phyloP scores from a whole-genome alignment of 306 rosid genomes.

The Cyclanthera cordifolia region DNA sequence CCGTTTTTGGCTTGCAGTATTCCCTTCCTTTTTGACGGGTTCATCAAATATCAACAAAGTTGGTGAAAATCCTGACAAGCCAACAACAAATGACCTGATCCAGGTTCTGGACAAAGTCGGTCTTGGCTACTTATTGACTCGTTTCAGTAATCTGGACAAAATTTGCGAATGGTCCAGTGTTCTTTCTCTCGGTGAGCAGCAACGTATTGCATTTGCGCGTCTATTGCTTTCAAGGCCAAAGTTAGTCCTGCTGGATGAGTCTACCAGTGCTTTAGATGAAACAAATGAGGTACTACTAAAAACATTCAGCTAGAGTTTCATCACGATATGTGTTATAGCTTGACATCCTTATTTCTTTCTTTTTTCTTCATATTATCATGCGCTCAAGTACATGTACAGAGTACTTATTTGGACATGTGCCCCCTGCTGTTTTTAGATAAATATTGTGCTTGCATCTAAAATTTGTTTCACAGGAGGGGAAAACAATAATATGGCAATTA shows the following conservation, averaged over 20 bases:
- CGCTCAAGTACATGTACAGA: background rate
- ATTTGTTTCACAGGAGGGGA: background rate
- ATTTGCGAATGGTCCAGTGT: conserved; percentile 92
- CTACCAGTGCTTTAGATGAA: conserved; percentile 93
- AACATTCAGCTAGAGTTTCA: background rate
- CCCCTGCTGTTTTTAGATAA: background rate
- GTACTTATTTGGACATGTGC: background rate
- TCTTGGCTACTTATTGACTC: conserved; percentile 62
- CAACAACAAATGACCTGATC: conserved; percentile 59
- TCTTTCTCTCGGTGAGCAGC: conserved; percentile 95
- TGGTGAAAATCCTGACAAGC: conserved; percentile 34
- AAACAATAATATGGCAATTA: too few species aligned
- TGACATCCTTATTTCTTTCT: background rate
- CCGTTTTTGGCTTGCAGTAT: conserved; percentile 32
- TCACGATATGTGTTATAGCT: background rate
- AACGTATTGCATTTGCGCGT: conserved; percentile 93
- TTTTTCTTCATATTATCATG: too few species aligned
- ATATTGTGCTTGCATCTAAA: background rate
- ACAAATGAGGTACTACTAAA: conserved; percentile 64
- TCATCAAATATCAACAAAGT: conserved; percentile 23
- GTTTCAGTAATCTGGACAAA: conserved; percentile 58
- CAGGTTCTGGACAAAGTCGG: conserved; percentile 70
- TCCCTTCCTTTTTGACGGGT: conserved; percentile 60
- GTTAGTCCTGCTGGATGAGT: conserved; percentile 75
- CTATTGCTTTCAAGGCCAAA: conserved; percentile 70